Percentiles rank a stretch among this genome's conserved stretches.
Conservation (phyloP, 129 eudicot species). For the sunflower (Helianthus annuus) region HanXRQr2.0-SUNRISE NC_035439.2:140631857-140632356, state of each 20-base stretch:
- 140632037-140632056: slow-evolving; percentile 9
- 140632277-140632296: too few species aligned
- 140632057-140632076: not conserved
- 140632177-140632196: not conserved
- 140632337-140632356: too few species aligned
- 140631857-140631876: not conserved
- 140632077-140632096: not conserved
- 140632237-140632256: not conserved
- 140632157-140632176: not conserved
- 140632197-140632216: not conserved
- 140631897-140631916: not conserved
- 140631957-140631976: slow-evolving; percentile 2
- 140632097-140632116: not conserved
- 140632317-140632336: too few species aligned
- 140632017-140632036: slow-evolving; percentile 6
- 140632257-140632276: too few species aligned
- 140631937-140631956: slow-evolving; percentile 8
- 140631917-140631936: slow-evolving; percentile 13
- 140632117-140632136: not conserved
- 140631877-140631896: not conserved
- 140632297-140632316: too few species aligned
- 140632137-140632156: not conserved
- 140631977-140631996: slow-evolving; percentile 1
- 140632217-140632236: not conserved
- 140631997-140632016: slow-evolving; percentile 7